Evolutionary conservation across 2,329 filamentous ascomycete genomes (phyloP).

Genomic region (Diaporthe sp.): DNA sequence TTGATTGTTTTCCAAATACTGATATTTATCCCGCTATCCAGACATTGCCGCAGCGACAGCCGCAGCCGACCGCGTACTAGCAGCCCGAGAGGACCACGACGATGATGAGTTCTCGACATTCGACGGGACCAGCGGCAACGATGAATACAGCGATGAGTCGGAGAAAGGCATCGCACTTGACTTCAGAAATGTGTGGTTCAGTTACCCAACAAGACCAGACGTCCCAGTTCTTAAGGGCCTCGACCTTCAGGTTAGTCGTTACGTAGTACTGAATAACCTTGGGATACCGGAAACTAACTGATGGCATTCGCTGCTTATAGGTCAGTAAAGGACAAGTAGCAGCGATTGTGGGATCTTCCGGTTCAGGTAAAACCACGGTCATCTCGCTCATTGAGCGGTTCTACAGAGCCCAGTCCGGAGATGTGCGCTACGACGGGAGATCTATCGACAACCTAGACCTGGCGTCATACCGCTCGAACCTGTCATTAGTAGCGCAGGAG

Average conservation of each 20-base stretch:
- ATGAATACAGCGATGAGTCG: constrained; percentile 40
- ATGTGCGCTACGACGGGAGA: constrained; percentile 68
- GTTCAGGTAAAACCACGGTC: constrained; percentile 11
- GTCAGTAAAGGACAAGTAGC: not conserved
- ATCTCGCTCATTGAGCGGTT: constrained; percentile 33
- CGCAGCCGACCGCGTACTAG: constrained; percentile 49
- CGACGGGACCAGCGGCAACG: constrained; percentile 50
- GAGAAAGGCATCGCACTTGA: constrained; percentile 45
- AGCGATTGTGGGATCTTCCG: constrained; percentile 6
- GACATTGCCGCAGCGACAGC: constrained; percentile 51
- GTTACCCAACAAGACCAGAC: constrained; percentile 34
- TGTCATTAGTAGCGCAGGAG: constrained; percentile 11
- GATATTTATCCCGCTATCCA: not conserved
- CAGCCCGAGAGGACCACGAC: constrained; percentile 18
- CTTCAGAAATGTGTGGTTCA: constrained; percentile 36
- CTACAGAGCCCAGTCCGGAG: constrained; percentile 58
- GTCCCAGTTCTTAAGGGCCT: constrained; percentile 24
- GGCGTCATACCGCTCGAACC: not conserved
- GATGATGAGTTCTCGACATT: not conserved
- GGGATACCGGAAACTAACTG: too few species aligned
- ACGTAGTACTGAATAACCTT: fast-evolving
- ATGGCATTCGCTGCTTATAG: not conserved
- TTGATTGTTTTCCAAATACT: fast-evolving
- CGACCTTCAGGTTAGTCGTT: constrained; percentile 13
- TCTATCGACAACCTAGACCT: constrained; percentile 63